phyloP scores from a whole-genome alignment of 805 yeast genomes.

The Candida saitoana region DNA sequence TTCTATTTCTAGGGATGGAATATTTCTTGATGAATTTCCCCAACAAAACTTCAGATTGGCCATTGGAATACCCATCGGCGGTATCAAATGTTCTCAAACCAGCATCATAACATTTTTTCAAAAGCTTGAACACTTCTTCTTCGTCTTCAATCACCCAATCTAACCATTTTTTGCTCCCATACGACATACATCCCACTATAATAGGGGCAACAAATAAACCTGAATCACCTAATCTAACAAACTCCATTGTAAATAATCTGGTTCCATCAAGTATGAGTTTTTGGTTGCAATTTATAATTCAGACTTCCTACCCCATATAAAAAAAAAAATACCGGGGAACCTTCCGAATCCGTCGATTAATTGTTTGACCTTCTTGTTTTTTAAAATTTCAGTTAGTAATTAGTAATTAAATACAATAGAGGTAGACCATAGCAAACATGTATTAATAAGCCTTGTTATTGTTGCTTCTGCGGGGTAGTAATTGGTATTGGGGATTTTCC shows the following conservation, averaged over 20 bases:
- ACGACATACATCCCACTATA: slow-evolving; percentile 54
- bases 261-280: not conserved
- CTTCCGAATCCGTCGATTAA: not conserved
- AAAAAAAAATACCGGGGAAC: too few species aligned
- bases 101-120: slow-evolving; percentile 22
- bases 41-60: slow-evolving; percentile 15
- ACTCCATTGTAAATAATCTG: not conserved
- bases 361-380: too few species aligned
- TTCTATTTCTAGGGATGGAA: slow-evolving; percentile 16
- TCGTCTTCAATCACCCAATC: slow-evolving; percentile 26
- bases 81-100: slow-evolving; percentile 23
- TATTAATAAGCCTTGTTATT: too few species aligned
- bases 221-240: slow-evolving; percentile 31
- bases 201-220: slow-evolving; percentile 48
- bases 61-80: slow-evolving; percentile 20
- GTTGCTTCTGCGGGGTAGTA: too few species aligned
- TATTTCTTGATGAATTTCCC: slow-evolving; percentile 20
- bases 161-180: slow-evolving; percentile 40
- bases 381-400: not conserved
- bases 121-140: slow-evolving; percentile 19
- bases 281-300: not conserved
- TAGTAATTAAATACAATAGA: not conserved
- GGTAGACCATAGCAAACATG: too few species aligned
- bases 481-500: too few species aligned
- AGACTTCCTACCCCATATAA: too few species aligned